Conservation (phyloP, 768 basidiomycete species). For the Trametopsis cervina region DNA sequence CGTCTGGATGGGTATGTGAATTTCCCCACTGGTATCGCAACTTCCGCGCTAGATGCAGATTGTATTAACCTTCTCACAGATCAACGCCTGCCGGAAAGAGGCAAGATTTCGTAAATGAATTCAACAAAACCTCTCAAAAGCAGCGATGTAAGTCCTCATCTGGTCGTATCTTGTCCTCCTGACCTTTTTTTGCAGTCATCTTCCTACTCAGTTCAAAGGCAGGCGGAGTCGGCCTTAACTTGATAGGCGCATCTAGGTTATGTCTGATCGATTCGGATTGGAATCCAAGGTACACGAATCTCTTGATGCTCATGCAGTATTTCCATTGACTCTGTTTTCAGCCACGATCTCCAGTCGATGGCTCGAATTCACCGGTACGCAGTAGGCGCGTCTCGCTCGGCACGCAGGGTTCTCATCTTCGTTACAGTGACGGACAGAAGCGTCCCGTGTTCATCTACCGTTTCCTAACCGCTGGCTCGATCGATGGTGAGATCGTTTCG, state of each 20-base stretch:
- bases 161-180: neutral
- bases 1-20: constrained; percentile 76
- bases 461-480: constrained; percentile 79
- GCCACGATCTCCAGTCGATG: constrained; percentile 95
- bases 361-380: constrained; percentile 86
- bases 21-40: constrained; percentile 1
- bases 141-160: constrained; percentile 51
- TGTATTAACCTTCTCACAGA: constrained; percentile 30
- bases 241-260: constrained; percentile 84
- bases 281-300: constrained; percentile 68
- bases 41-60: neutral
- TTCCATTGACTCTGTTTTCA: constrained; percentile 22
- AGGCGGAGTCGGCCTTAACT: constrained; percentile 90
- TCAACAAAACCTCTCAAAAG: constrained; percentile 73
- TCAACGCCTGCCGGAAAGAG: constrained; percentile 71
- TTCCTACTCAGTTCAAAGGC: constrained; percentile 94
- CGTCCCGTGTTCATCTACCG: constrained; percentile 86
- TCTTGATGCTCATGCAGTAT: neutral
- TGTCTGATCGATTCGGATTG: constrained; percentile 88
- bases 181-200: constrained; percentile 46
- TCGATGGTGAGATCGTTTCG: constrained; percentile 54
- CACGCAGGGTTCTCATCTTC: neutral
- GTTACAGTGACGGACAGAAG: constrained; percentile 84
- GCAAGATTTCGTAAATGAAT: constrained; percentile 81
- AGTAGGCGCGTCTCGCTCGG: constrained; percentile 2